A percentile compares a stretch with the other conserved stretches of the same genome.
These are phyloP conservation scores for Pseudotsuga menziesii DNA, from an alignment of 75 land plant species.

Conservation along the genomic window DNA sequence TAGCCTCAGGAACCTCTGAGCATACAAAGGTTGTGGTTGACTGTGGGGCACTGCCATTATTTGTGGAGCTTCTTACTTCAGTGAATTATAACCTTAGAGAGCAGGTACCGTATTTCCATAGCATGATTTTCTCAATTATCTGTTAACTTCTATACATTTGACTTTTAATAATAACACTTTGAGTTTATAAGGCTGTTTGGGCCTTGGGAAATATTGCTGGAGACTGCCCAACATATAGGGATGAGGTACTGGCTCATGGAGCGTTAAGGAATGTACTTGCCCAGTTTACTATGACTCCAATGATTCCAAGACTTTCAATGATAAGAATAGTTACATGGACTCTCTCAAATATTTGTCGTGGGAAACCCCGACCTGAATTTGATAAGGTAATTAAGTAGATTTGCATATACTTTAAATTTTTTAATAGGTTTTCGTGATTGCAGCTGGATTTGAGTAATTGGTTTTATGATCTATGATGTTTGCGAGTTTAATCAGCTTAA, in stretches of 20 bases:
- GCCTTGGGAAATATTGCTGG: slow-evolving; percentile 86
- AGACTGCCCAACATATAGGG: slow-evolving; percentile 65
- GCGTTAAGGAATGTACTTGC: slow-evolving; percentile 54
- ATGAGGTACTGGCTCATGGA: slow-evolving; percentile 48
- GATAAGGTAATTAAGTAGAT: slow-evolving; percentile 52
- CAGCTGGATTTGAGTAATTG: too few relatives aligned
- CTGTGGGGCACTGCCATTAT: slow-evolving; percentile 80
- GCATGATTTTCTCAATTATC: background rate
- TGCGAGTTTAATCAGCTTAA: too few relatives aligned
- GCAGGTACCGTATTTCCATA: slow-evolving; percentile 48
- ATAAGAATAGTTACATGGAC: slow-evolving; percentile 81
- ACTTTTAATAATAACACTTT: background rate
- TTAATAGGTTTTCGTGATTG: too few relatives aligned
- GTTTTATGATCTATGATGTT: too few relatives aligned
- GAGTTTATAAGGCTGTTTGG: slow-evolving; percentile 69
- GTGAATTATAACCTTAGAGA: slow-evolving; percentile 85
- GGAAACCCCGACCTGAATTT: slow-evolving; percentile 70
- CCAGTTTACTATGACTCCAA: slow-evolving; percentile 56
- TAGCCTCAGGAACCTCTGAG: slow-evolving; percentile 92
- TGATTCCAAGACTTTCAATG: slow-evolving; percentile 73
- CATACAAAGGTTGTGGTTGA: slow-evolving; percentile 84
- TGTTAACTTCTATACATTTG: background rate
- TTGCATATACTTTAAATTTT: too few relatives aligned
- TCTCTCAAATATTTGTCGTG: slow-evolving; percentile 80
- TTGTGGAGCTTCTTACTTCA: slow-evolving; percentile 75